A percentile compares a stretch with the other conserved stretches of the same genome.
phyloP scores from a whole-genome alignment of 2,329 filamentous ascomycete genomes.

The Stachybotrys chlorohalonatus region DNA sequence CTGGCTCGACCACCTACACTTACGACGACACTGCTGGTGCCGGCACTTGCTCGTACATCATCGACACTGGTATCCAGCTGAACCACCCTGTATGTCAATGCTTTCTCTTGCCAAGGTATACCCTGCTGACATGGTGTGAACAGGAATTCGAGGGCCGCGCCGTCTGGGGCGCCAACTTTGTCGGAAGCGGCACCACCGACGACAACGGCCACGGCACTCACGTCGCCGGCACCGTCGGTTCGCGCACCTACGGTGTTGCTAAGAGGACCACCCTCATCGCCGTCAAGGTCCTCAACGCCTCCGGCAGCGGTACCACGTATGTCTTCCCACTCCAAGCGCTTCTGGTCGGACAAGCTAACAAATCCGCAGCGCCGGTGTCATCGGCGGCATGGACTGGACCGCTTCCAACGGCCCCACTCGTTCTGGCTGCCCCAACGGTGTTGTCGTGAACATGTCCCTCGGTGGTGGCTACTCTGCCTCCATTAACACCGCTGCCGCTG shows the following conservation, averaged over 20 bases:
- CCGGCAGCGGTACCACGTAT: conserved; percentile 17
- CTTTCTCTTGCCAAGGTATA: neutral
- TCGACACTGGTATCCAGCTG: conserved; percentile 34
- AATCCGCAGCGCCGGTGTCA: conserved; percentile 26
- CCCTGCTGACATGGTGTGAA: neutral
- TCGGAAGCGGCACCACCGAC: conserved; percentile 12
- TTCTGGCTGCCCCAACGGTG: conserved; percentile 29
- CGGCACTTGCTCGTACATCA: conserved; percentile 33
- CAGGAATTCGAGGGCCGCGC: conserved; percentile 24
- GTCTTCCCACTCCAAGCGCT: neutral
- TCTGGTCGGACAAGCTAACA: neutral
- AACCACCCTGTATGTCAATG: conserved; percentile 23
- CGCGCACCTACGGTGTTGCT: conserved; percentile 26
- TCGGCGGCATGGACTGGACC: conserved; percentile 36
- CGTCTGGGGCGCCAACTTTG: conserved; percentile 20
- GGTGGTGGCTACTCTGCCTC: conserved; percentile 37
- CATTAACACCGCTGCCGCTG: conserved; percentile 41
- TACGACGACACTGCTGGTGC: conserved; percentile 30
- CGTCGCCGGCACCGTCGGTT: conserved; percentile 23
- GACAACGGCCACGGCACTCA: conserved; percentile 33
- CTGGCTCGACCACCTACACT: conserved; percentile 22
- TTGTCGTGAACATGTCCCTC: conserved; percentile 49
- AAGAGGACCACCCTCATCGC: conserved; percentile 33
- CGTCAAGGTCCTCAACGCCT: conserved; percentile 35
- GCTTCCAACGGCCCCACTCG: conserved; percentile 23